Base-by-base conservation (phyloP, 805 yeast species). In the Saturnispora mendoncae region DNA sequence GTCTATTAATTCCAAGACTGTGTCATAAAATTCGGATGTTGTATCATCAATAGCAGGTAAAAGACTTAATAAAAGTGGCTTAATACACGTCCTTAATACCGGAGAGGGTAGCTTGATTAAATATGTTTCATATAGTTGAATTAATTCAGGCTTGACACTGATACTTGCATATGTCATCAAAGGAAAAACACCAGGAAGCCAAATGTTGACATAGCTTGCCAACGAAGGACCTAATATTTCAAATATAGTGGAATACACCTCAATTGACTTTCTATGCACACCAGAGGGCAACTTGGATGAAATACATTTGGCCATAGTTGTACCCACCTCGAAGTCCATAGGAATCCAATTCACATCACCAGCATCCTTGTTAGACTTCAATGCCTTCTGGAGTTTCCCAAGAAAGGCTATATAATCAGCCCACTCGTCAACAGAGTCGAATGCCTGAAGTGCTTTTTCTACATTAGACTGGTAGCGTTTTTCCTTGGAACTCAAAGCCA, bases 131-230 rank as follows among this genome's bases (percentile, higher is more conserved):
- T 80, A 76, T 2, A 90, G 61, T 19, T 73, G 73, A 14, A 90
- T 68, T 37, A 88, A 64, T 47, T 76, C 77, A 0, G 94, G 90
- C 56, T 84, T 87, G 33, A 90, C 90, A 51, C 83, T 83, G 56
- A 87, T 85, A 4, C 94, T 80, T 8, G 95, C 95, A 56, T 80
- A 85, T 13, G 92, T 74, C 73, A 90, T 75, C 41, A 92, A 64
- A 0, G 97, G 96, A 7, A 92, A 64, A n/a, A 92, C 60, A 0
- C 97, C 97, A 0, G 97, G 95, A 2, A 90, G 67, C 98, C 98
- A 92, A 2, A 80, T 62, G 31, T 71, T 66, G n/a, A 83, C 65
- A 9, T 62, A 46, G 33, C 80, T 73, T 27, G 84, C 62, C 4
- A 72, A 62, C 4, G 72, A 76, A 0, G 59, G 54, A 1, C 82